Base-by-base conservation (phyloP, 257 asterid genomes). In the Gynochthodes officinalis region DNA sequence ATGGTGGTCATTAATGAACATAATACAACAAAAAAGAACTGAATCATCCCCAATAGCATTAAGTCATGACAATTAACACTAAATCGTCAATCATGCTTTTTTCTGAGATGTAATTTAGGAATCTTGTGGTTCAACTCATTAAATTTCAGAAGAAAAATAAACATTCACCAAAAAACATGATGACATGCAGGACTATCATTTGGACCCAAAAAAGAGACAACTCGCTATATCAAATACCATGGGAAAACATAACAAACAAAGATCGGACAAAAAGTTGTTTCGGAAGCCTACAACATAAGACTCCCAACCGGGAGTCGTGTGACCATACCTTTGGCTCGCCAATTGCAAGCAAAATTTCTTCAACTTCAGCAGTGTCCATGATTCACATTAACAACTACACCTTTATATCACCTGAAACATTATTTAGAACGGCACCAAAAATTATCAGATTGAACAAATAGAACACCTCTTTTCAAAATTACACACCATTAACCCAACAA, bases 321-420 rank as follows among this genome's bases (percentile, higher is more conserved):
- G 50, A 23, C 43, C n/a, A 25, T 85, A 93, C 98, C 98, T 93
- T 93, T 67, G 98, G 95, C 82, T 93, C 98, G 14, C 97, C 95
- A 78, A 90, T 88, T 70, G 90, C 81, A 50, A 86, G 74, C 69
- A 93, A 77, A 80, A 84, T 86, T 8, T 89, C 96, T 70, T 93
- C 98, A 81, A 89, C 85, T 84, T 89, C 98, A 71, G 87, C 73
- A 61, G 69, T 72, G 63, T 89, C 95, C 98, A 93, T 93, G 71
- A 75, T 76, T 73, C 53, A 57, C 61, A 64, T 81, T 73, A 72
- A 42, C 33, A 72, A 62, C 66, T 73, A 19, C 64, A 49, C 25
- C 73, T 77, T 55, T 60, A 71, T 73, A 67, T 71, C 78, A 81
- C 86, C 95, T 84, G 88, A 48, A 77, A 76, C 35, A 64, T 39